Conservation (phyloP, 1,284 basidiomycete species). For the Ceratobasidium theobromae region DNA sequence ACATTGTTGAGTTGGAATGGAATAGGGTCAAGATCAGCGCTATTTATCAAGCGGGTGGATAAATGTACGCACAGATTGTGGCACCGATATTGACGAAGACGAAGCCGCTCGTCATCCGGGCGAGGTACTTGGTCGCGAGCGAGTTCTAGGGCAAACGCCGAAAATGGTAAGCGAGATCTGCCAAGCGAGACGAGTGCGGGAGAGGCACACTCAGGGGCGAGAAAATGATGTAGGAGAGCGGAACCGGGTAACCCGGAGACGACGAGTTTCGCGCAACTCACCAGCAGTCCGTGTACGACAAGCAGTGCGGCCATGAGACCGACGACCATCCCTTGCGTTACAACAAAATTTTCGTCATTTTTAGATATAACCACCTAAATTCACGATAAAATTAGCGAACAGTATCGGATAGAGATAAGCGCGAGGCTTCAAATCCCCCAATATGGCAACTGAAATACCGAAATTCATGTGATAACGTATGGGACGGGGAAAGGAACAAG, state of each 20-base stretch:
- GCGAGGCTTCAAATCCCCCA: slow-evolving; percentile 22
- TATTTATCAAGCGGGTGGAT: neutral
- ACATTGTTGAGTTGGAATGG: neutral
- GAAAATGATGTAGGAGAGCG: neutral
- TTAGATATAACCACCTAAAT: slow-evolving; percentile 23
- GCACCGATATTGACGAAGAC: slow-evolving; percentile 86
- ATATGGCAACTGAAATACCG: slow-evolving; percentile 43
- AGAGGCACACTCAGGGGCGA: neutral
- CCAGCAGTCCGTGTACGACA: slow-evolving; percentile 69
- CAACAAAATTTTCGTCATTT: slow-evolving; percentile 42
- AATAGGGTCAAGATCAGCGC: neutral
- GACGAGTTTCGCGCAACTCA: slow-evolving; percentile 40
- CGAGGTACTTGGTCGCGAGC: slow-evolving; percentile 76
- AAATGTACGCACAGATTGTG: slow-evolving; percentile 54
- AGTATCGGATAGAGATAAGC: neutral
- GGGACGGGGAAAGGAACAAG: slow-evolving; percentile 47
- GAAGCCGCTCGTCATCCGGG: slow-evolving; percentile 74
- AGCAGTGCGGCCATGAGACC: slow-evolving; percentile 74
- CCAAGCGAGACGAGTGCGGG: slow-evolving; percentile 5
- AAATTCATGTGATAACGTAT: too few relatives aligned
- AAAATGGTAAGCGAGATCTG: neutral
- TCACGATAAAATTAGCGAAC: neutral
- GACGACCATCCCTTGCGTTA: slow-evolving; percentile 63
- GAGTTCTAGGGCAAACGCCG: slow-evolving; percentile 61
- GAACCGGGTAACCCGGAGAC: neutral